phyloP scores from a whole-genome alignment of 2,329 filamentous ascomycete species.

The Epichloe baconii region DNA sequence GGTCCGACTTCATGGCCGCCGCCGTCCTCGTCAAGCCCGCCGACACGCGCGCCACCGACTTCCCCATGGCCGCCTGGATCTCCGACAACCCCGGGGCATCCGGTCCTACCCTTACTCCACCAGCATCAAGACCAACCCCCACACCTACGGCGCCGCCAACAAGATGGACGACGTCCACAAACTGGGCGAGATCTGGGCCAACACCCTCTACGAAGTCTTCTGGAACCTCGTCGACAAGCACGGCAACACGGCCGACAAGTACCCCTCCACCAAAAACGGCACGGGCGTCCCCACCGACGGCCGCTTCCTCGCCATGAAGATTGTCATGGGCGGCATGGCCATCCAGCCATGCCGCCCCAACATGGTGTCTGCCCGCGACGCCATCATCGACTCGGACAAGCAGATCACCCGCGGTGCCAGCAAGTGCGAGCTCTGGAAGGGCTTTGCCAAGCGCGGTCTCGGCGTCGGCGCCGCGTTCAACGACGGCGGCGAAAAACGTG shows the following conservation, averaged over 20 bases:
- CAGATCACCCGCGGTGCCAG: slow-evolving; percentile 14
- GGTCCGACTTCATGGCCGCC: slow-evolving; percentile 42
- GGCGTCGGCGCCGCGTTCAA: no score
- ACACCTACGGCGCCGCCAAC: slow-evolving; percentile 33
- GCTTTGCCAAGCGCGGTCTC: slow-evolving; percentile 18
- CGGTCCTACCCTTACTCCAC: slow-evolving; percentile 39
- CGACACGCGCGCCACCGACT: slow-evolving; percentile 33
- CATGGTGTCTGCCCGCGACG: no score
- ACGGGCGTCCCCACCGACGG: no score
- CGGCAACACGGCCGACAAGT: slow-evolving; percentile 31
- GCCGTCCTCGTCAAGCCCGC: slow-evolving; percentile 32
- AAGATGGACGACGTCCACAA: slow-evolving; percentile 25
- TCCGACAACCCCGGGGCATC: slow-evolving; percentile 30
- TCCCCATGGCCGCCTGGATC: slow-evolving; percentile 38
- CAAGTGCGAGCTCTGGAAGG: slow-evolving; percentile 35
- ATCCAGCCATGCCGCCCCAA: no score
- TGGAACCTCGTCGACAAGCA: slow-evolving; percentile 46
- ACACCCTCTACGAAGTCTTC: slow-evolving; percentile 40
- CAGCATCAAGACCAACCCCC: slow-evolving; percentile 33
- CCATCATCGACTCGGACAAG: no score
- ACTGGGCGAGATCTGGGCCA: slow-evolving; percentile 39
- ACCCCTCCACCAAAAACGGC: slow-evolving; percentile 17
- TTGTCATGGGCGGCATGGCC: no score
- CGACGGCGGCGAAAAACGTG: slow-evolving; percentile 10
- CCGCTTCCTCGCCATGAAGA: slow-evolving; percentile 16